Base-by-base conservation (phyloP, 2,329 filamentous ascomycete genomes). In the Huntiella bhutanensis region DNA sequence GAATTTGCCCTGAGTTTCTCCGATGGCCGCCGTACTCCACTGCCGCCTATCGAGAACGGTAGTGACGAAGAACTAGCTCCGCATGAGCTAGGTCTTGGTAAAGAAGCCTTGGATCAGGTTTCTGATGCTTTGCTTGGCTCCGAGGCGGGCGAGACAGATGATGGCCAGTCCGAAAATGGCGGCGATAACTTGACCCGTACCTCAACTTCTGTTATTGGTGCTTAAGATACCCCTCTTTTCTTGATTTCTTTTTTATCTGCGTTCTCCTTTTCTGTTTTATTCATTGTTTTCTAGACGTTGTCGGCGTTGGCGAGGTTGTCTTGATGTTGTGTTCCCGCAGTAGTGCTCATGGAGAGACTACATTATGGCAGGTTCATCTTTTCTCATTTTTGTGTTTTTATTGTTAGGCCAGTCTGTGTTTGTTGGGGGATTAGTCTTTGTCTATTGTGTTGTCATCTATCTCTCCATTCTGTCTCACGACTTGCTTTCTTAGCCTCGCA, bases 1-100 rank as follows among this genome's bases (percentile, higher is more conserved):
- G 75, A 78, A 51, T 67, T 64, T 3, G 74, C 72, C 1, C 55
- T 73, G 12, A 77, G 73, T 56, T 69, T 75, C 50, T 76, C 72
- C 0, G 75, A 77, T 12, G 73, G 71, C 2, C 62, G 67, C 19
- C 64, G 67, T 46, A 73, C 72, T 12, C 72, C 73, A 1, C 58
- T 77, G 13, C 68, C 71, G 7, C 68, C 65, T 0, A 66, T 71
- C 33, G 68, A 69, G 41, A 62, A 55, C 22, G 58, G 54, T 1
- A 56, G 56, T 33, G 55, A 53, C 3, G 28, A 43, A 15, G 32
- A 19, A 34, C 53, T 54, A 2, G 47, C 52, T 34, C 11, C 12
- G 11, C 10, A 58, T 12, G 41, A 43, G 13, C n/a, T 13, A 28
- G 35, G 60, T 16, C 55, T 60, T 15, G 59, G 53, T 12, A 55